These are phyloP conservation scores for Globisporangium cylindrosporum DNA, from an alignment of 352 stramenopile genomes.

Conservation along the genomic window DNA sequence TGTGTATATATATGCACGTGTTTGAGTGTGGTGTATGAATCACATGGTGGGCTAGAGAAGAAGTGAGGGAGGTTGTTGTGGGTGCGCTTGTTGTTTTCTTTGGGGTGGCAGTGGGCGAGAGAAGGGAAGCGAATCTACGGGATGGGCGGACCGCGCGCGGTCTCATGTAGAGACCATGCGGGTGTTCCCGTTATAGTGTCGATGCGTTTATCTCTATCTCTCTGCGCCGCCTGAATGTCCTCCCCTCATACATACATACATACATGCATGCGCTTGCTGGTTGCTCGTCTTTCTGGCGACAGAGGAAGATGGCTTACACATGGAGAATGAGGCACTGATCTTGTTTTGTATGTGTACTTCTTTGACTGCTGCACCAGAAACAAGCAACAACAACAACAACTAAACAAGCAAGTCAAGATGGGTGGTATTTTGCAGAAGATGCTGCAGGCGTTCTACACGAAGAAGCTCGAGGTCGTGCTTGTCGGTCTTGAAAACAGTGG, in stretches of 20 bases:
- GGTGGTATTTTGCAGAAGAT: conserved; percentile 93
- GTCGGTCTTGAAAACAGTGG: conserved; percentile 97
- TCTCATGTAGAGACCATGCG: background rate
- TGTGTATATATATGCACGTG: background rate
- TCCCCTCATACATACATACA: background rate
- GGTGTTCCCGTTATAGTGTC: background rate
- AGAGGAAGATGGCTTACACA: background rate
- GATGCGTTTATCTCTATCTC: background rate
- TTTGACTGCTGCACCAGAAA: background rate
- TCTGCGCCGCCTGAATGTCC: background rate
- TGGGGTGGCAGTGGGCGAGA: background rate
- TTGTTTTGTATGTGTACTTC: background rate
- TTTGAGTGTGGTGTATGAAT: background rate
- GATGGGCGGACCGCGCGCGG: background rate
- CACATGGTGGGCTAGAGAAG: background rate
- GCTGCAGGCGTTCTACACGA: conserved; percentile 96
- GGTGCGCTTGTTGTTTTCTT: background rate
- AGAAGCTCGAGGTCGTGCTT: conserved; percentile 97
- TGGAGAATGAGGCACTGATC: background rate
- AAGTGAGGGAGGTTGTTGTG: background rate
- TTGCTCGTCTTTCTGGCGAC: background rate
- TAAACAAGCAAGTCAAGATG: conserved; percentile 53
- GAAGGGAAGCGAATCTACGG: conserved; percentile 1
- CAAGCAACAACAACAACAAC: background rate
- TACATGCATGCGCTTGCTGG: background rate